Percentiles rank a stretch among this genome's conserved stretches.
phyloP scores from a whole-genome alignment of 1,284 basidiomycete genomes.

The Volvariella volvacea region DNA sequence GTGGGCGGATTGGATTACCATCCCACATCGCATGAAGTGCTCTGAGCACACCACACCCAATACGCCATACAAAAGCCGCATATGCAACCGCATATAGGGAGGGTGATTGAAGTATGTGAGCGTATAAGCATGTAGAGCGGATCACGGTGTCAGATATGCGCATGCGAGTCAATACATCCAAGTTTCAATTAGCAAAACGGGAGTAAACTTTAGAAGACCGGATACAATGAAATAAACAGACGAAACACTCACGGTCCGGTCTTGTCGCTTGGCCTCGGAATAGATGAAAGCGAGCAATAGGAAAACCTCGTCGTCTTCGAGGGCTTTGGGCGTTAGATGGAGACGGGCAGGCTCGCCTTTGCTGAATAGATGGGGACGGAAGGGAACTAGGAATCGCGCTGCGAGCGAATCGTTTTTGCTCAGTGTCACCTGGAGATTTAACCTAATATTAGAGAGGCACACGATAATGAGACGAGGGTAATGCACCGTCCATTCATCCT shows the following conservation, averaged over 20 bases:
- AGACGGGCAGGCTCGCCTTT: slow-evolving; percentile 31
- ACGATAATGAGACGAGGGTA: slow-evolving; percentile 2
- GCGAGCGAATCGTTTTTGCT: slow-evolving; percentile 21
- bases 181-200: background rate
- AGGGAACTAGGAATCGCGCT: slow-evolving; percentile 33
- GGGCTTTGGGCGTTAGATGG: slow-evolving; percentile 27
- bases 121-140: no score
- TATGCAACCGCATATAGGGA: no score
- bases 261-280: slow-evolving; percentile 36
- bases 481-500: slow-evolving; percentile 36
- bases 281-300: slow-evolving; percentile 37
- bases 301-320: slow-evolving; percentile 39
- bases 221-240: no score
- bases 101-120: no score
- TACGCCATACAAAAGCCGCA: no score
- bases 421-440: slow-evolving; percentile 13
- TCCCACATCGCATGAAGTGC: background rate
- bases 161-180: background rate
- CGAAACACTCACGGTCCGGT: slow-evolving; percentile 29
- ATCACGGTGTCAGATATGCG: no score
- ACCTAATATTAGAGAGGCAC: slow-evolving; percentile 10
- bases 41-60: no score
- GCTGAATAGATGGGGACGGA: slow-evolving; percentile 36
- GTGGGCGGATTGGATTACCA: no score
- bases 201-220: background rate